phyloP scores from a whole-genome alignment of 257 asterid species.

The Mentha longifolia region DNA sequence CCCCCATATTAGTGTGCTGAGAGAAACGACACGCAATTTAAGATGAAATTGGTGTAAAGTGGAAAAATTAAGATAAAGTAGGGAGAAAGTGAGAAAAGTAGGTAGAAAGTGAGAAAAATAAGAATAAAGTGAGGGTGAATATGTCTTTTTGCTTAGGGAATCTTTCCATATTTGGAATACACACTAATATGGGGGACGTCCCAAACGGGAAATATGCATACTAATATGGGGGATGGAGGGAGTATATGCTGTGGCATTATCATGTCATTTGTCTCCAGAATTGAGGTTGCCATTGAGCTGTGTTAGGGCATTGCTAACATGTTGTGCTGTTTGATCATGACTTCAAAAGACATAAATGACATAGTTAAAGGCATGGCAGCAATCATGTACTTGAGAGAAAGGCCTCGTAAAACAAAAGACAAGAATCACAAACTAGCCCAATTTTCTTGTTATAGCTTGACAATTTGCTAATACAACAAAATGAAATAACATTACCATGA shows the following conservation, averaged over 20 bases:
- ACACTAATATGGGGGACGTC: no score
- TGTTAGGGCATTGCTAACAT: background rate
- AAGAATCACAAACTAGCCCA: conserved; percentile 14
- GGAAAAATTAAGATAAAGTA: no score
- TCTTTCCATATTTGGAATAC: no score
- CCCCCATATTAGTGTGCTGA: no score
- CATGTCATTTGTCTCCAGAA: background rate
- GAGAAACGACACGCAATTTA: no score
- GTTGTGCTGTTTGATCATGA: background rate
- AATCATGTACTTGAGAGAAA: background rate
- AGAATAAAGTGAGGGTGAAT: no score
- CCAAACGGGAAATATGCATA: no score
- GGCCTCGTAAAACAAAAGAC: background rate
- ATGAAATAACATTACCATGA: background rate
- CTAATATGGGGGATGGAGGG: no score
- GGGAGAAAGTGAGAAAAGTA: no score
- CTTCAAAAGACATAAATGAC: background rate
- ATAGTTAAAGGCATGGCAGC: background rate
- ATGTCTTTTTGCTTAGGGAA: no score
- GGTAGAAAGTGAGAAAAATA: no score
- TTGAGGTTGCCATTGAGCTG: background rate
- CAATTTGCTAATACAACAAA: conserved; percentile 23
- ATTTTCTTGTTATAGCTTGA: conserved; percentile 16
- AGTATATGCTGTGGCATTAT: background rate
- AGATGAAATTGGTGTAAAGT: no score